Base-by-base conservation (phyloP, 441 rosid species). In the Populus trichocarpa region DNA sequence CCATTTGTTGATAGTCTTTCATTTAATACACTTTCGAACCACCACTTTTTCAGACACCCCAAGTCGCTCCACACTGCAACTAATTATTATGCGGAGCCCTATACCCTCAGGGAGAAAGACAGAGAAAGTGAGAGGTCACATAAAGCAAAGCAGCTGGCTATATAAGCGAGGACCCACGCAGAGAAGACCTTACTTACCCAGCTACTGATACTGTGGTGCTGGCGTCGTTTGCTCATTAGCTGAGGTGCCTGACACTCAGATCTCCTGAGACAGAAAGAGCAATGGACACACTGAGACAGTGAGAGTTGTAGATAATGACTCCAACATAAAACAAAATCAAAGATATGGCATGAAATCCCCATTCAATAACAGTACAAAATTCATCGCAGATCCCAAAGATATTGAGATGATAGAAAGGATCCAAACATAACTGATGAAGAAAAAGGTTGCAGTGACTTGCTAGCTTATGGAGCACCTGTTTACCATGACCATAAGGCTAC, bases 21-120 rank as follows among this genome's bases (percentile, higher is more conserved):
- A 81, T 83, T 89, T 83, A 30, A 86, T 79, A 72, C 83, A 80
- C 81, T 79, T 88, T 89, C 85, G 81, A 84, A 82, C 84, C 88
- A 72, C 79, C 86, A 85, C 90, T 85, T 89, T 88, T 83, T 82
- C 91, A 84, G 90, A 89, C 89, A 88, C 81, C 77, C 84, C 90
- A 78, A 82, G 83, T 89, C 90, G 78, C 87, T 78, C 86, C 77
- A 30, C 83, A 67, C 89, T 84, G 83, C 83, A 76, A 83, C 88
- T 88, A 83, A 84, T 85, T 80, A 85, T 86, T 30, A 30, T 30
- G 32, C 32, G 32, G 75, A 78, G 80, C 73, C 84, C 77, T 66
- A 82, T 66, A 79, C 77, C 80, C 28, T 36, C 42, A 26, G 70
- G 0, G 32, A 30, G 32, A 30, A 30, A 30, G 32, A 30, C 57